A percentile compares a stretch with the other conserved stretches of the same genome.
These are phyloP conservation scores for Neofusicoccum kwambonambiense DNA, from an alignment of 2,329 filamentous ascomycete genomes.

Conservation along the genomic window DNA sequence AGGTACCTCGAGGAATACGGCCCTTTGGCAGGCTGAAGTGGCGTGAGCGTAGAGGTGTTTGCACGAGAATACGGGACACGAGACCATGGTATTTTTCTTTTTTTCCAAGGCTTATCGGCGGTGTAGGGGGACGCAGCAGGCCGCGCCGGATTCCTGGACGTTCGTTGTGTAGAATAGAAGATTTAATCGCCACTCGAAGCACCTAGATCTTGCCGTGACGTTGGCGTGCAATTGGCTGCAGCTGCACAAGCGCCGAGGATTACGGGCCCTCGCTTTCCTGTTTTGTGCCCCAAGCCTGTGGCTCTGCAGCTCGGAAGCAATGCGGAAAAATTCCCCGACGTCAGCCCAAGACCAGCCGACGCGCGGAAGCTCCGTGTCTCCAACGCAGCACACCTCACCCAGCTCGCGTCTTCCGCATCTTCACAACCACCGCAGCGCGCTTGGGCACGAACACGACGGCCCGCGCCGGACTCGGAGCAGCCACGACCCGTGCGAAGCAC, in stretches of 20 bases:
- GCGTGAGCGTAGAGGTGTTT: background rate
- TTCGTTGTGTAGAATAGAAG: background rate
- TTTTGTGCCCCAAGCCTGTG: background rate
- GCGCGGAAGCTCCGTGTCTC: background rate
- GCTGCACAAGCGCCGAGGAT: background rate
- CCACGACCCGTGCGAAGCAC: background rate
- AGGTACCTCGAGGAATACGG: conserved; percentile 50
- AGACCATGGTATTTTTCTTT: background rate
- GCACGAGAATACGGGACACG: conserved; percentile 5
- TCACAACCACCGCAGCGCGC: background rate
- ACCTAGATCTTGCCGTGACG: no score
- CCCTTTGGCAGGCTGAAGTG: conserved; percentile 12
- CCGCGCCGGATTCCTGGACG: background rate
- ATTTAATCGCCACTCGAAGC: background rate
- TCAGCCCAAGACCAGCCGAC: background rate
- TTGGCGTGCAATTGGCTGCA: background rate
- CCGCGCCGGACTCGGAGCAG: background rate
- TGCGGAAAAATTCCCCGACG: background rate
- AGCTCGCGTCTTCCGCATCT: background rate
- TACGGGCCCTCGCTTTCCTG: background rate
- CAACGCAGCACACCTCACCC: background rate
- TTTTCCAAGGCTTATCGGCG: background rate
- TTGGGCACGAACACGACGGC: background rate
- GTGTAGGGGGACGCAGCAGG: background rate
- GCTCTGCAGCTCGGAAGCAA: background rate